phyloP scores from a whole-genome alignment of 352 stramenopile genomes.

The Phytophthora rubi region DNA sequence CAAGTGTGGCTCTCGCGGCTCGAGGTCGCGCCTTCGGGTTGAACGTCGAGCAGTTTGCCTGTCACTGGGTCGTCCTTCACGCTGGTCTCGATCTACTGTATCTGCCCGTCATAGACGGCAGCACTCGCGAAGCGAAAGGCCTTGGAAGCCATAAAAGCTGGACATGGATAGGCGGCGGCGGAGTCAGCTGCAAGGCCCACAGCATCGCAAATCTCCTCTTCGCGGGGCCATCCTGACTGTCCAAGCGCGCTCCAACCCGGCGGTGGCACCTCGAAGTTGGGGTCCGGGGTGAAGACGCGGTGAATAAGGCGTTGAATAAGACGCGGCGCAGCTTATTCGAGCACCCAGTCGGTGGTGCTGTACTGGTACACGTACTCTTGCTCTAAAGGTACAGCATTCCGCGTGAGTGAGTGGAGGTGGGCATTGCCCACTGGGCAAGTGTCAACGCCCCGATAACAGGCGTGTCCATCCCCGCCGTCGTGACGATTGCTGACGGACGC shows the following conservation, averaged over 20 bases:
- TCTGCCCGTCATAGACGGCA: background rate
- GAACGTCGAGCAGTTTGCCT: constrained; percentile 28
- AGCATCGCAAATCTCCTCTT: constrained; percentile 36
- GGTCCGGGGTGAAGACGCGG: background rate
- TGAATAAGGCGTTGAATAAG: constrained; percentile 14
- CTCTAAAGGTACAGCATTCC: constrained; percentile 22
- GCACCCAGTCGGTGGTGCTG: background rate
- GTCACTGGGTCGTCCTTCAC: constrained; percentile 16
- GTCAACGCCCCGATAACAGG: constrained; percentile 18
- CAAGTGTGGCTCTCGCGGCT: constrained; percentile 27
- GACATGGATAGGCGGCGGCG: constrained; percentile 35
- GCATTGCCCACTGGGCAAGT: background rate
- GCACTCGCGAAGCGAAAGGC: constrained; percentile 16
- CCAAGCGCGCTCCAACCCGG: constrained; percentile 2
- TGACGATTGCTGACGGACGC: constrained; percentile 24
- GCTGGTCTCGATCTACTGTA: background rate
- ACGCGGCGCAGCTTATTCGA: background rate
- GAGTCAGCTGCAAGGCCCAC: constrained; percentile 40
- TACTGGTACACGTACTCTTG: background rate
- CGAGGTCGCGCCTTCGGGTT: constrained; percentile 15
- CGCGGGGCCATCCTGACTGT: constrained; percentile 33
- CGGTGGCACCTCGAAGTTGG: background rate
- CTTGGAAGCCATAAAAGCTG: constrained; percentile 39
- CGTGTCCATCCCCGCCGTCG: constrained; percentile 18
- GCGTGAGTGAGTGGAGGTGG: constrained; percentile 1